Evolutionary conservation across 139 green algal species (phyloP).

Genomic region (Chlamydomonas schloesseri): DNA sequence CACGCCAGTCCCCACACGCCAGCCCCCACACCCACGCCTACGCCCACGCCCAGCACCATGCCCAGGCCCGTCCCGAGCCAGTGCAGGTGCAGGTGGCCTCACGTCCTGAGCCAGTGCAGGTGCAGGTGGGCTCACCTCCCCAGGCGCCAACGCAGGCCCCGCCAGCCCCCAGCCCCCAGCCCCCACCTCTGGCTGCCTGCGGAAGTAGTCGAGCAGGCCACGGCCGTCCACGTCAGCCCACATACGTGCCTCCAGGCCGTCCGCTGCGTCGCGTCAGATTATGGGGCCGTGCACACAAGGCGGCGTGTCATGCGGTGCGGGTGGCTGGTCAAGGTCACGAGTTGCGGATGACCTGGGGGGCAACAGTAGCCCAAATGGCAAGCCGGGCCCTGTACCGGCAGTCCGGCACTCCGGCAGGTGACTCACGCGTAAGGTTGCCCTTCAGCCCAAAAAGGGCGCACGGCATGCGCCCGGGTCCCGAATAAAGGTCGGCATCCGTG

Average conservation of each 20-base stretch:
- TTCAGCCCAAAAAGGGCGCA: not conserved
- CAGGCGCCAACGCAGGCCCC: not conserved
- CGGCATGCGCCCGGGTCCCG: not conserved
- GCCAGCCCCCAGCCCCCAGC: not conserved
- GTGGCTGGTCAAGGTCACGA: not conserved
- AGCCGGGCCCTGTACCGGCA: not conserved
- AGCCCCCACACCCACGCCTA: too few species aligned
- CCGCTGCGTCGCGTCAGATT: not conserved
- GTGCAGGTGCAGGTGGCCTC: too few species aligned
- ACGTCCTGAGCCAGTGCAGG: too few species aligned
- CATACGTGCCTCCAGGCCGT: slow-evolving; percentile 1
- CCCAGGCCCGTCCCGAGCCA: too few species aligned
- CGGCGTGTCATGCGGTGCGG: too few species aligned
- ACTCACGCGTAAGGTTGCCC: slow-evolving; percentile 29
- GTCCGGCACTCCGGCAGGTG: not conserved
- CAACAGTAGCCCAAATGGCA: not conserved
- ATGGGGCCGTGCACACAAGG: not conserved
- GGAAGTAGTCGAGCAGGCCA: slow-evolving; percentile 9
- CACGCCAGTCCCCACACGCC: too few species aligned
- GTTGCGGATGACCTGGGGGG: not conserved
- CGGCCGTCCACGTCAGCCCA: slow-evolving; percentile 26
- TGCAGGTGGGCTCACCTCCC: too few species aligned
- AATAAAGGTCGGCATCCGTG: not conserved
- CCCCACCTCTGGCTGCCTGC: not conserved
- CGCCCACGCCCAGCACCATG: too few species aligned